phyloP scores from a whole-genome alignment of 495 filamentous ascomycete species.

The Umbilicaria muhlenbergii region DNA sequence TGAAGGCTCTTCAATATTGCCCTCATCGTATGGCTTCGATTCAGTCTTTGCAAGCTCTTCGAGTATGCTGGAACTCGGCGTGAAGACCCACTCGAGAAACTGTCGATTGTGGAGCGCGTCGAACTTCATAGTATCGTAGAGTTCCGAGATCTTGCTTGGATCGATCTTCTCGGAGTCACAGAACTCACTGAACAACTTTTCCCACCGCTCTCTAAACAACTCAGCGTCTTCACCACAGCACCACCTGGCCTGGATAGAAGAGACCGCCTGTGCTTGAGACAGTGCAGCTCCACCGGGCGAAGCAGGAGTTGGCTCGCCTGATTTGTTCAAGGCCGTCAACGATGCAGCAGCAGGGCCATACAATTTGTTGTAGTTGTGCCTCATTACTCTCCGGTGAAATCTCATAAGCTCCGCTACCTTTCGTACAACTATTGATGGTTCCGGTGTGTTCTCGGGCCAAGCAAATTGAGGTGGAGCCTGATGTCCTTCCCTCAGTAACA shows the following conservation, averaged over 20 bases:
- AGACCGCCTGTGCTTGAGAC: constrained; percentile 34
- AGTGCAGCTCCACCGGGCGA: constrained; percentile 5
- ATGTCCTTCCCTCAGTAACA: constrained; percentile 72
- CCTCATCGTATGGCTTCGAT: constrained; percentile 15
- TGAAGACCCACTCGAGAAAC: constrained; percentile 97
- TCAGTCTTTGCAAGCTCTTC: constrained; percentile 36
- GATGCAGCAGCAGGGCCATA: constrained; percentile 44
- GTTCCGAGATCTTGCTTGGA: constrained; percentile 91
- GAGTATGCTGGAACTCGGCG: constrained; percentile 53
- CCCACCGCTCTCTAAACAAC: constrained; percentile 92
- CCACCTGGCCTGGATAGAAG: constrained; percentile 78
- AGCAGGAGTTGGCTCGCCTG: constrained; percentile 21
- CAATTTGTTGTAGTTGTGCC: constrained; percentile 72
- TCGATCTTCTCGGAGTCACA: constrained; percentile 95
- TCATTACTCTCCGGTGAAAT: constrained; percentile 88
- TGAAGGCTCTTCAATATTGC: constrained; percentile 10
- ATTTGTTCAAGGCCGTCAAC: constrained; percentile 24
- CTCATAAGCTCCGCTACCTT: constrained; percentile 96
- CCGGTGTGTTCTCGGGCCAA: constrained; percentile 83
- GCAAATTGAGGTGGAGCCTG: constrained; percentile 85
- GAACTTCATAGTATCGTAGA: constrained; percentile 99
- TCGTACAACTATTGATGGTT: constrained; percentile 76
- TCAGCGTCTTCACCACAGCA: constrained; percentile 92
- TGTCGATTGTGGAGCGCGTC: constrained; percentile 92
- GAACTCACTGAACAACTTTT: constrained; percentile 95